These are phyloP conservation scores for Rhododendron mucronatum DNA, from an alignment of 148 eudicot genomes.

Conservation along the genomic window DNA sequence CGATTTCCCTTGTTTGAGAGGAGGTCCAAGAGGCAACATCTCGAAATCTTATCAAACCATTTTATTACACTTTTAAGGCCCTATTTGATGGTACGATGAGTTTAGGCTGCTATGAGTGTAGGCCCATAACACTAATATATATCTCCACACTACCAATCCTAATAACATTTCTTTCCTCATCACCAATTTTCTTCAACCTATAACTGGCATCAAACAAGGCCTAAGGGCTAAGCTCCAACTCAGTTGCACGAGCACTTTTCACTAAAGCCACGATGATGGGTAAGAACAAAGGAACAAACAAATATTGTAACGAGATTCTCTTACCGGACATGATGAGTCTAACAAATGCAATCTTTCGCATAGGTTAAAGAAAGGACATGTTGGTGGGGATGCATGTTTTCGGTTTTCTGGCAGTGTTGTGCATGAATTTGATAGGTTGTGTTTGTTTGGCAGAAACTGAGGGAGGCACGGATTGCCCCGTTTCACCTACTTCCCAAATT, in stretches of 20 bases:
- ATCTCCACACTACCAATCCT: too few species aligned
- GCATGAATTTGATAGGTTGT: not conserved
- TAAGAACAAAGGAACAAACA: not conserved
- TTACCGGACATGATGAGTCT: not conserved
- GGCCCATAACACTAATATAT: not conserved
- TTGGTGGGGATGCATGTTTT: not conserved
- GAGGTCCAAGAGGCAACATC: not conserved
- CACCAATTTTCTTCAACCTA: not conserved
- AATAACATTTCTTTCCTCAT: not conserved
- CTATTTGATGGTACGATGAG: not conserved
- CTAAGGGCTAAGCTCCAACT: not conserved
- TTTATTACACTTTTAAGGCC: not conserved
- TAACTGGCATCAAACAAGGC: not conserved
- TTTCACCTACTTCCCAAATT: not conserved
- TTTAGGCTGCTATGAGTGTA: not conserved
- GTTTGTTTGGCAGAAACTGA: not conserved
- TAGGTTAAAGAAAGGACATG: not conserved
- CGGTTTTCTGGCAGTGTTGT: not conserved
- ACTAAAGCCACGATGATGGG: not conserved
- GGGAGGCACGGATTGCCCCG: not conserved
- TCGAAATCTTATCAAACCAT: not conserved
- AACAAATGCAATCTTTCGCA: not conserved
- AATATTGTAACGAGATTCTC: not conserved
- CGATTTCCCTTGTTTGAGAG: not conserved
- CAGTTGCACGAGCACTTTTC: not conserved